Base-by-base conservation (phyloP, 2,329 filamentous ascomycete genomes). In the Penicillium oxalicum region DNA sequence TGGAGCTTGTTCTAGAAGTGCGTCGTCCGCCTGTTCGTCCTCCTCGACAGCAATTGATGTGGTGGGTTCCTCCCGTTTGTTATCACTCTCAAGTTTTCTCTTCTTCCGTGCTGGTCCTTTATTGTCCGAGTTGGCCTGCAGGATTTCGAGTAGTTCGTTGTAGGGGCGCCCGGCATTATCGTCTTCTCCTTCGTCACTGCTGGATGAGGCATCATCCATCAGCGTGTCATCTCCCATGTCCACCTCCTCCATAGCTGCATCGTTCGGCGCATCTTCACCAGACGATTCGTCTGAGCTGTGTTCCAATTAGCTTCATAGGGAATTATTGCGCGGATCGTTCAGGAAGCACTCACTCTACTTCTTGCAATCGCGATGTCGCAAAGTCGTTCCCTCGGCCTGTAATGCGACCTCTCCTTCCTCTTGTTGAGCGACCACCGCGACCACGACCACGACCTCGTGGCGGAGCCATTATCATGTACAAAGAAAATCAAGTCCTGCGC, bases 131-230 rank as follows among this genome's bases (percentile, higher is more conserved):
- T 64, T 59, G 45, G 73, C 60, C 48, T 75, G 72, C 24, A 84
- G 72, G 2, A 81, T 72, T 52, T 80, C 75, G 12, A 85, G 67
- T 12, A 85, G 69, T 41, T 75, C 68, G 47, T 75, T 78, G 61
- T 84, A 85, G 8, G 80, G 75, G 29, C 67, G 70, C 49, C 55
- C 66, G 4, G 58, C 56, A 27, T 58, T 52, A 41, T 66, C 52
- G 28, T 76, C 73, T 40, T 76, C 73, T 40, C 76, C 76, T 35
- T 69, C 70, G 18, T 71, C 70, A 50, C 67, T 71, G 24, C 68
- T 72, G 27, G 65, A 67, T 1, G 74, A 73, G 24, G 51, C 60
- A 9, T 65, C 63, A 7, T 65, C 62, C 50, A 62, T 56, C 25
- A 50, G 35, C 13, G 57, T 57, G 11, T 77, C 75, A 32, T 75